Evolutionary conservation across 139 green algal genomes (phyloP).

Genomic region (Tetraselmis striata): DNA sequence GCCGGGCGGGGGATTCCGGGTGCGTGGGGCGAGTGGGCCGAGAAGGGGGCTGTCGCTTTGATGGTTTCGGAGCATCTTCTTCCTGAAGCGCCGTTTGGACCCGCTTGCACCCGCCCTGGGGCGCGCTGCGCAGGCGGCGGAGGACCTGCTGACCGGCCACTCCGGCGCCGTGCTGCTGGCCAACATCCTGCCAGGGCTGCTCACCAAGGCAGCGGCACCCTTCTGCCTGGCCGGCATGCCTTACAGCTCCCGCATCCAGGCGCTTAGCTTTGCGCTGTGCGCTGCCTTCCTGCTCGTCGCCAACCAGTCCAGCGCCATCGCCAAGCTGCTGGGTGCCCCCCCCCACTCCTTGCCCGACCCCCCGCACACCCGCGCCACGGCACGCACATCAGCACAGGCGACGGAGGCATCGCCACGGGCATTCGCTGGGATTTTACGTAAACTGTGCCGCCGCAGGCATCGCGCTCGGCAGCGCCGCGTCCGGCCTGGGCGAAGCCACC

Average conservation of each 20-base stretch:
- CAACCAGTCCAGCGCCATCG: not conserved
- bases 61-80: too few relatives aligned
- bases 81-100: too few relatives aligned
- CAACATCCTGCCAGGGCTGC: conserved; percentile 9
- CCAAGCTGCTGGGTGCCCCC: conserved; percentile 3
- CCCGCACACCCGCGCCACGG: too few relatives aligned
- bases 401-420: too few relatives aligned
- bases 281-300: not conserved
- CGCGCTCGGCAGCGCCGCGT: not conserved
- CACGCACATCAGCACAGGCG: too few relatives aligned
- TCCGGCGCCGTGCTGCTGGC: conserved; percentile 6
- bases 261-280: not conserved
- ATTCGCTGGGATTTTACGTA: too few relatives aligned
- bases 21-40: too few relatives aligned
- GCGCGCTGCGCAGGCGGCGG: conserved; percentile 3
- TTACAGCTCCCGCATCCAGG: conserved; percentile 1
- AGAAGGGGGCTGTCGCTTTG: too few relatives aligned
- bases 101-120: too few relatives aligned
- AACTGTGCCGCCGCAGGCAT: not conserved
- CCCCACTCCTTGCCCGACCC: too few relatives aligned
- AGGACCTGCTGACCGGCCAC: conserved; percentile 12
- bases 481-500: conserved; percentile 10
- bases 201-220: not conserved
- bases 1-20: too few relatives aligned
- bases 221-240: not conserved